Percentiles rank a stretch among this genome's conserved stretches.
phyloP scores from a whole-genome alignment of 257 asterid species.

The Verbascum thapsus region DNA sequence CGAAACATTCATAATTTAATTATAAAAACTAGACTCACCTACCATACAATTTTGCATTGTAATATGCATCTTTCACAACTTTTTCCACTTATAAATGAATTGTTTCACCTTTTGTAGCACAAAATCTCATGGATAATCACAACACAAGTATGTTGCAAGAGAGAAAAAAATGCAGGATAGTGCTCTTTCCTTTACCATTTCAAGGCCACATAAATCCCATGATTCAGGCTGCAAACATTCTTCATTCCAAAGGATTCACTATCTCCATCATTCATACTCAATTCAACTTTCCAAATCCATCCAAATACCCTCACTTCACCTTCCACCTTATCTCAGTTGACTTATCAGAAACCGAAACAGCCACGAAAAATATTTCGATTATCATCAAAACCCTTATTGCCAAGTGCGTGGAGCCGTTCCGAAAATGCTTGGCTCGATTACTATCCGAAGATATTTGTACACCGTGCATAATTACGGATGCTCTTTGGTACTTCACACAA shows the following conservation, averaged over 20 bases:
- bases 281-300: conserved; percentile 29
- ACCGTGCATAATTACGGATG: conserved; percentile 32
- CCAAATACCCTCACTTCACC: conserved; percentile 29
- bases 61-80: too few relatives aligned
- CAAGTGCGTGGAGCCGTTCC: conserved; percentile 23
- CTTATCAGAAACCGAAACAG: conserved; percentile 7
- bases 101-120: too few relatives aligned
- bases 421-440: conserved; percentile 25
- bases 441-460: neutral
- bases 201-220: conserved; percentile 45
- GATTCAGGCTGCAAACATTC: conserved; percentile 36
- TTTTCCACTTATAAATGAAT: too few relatives aligned
- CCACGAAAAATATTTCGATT: neutral
- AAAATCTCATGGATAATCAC: conserved; percentile 20
- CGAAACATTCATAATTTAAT: too few relatives aligned
- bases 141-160: too few relatives aligned
- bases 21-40: too few relatives aligned
- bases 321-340: conserved; percentile 15
- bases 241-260: conserved; percentile 30
- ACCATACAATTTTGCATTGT: too few relatives aligned
- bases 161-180: neutral
- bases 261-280: conserved; percentile 32
- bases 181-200: conserved; percentile 25
- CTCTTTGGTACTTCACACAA: conserved; percentile 34
- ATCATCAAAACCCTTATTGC: conserved; percentile 27